Evolutionary conservation across 2,329 filamentous ascomycete species (phyloP).

Genomic region (Penicillium sp.): DNA sequence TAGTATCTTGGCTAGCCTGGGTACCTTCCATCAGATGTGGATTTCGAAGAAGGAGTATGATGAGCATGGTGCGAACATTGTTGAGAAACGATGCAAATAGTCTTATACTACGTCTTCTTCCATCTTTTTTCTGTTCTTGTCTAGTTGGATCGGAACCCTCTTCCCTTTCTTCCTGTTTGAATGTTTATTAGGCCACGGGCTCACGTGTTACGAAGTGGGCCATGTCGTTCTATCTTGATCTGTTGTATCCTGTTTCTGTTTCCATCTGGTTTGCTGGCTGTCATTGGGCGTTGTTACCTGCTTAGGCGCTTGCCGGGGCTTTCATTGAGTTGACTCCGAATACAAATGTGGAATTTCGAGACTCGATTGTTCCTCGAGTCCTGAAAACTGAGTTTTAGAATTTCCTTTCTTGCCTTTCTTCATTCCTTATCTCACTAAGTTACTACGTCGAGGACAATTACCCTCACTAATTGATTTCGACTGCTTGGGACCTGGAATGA

Average conservation of each 20-base stretch:
- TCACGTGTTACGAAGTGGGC: constrained; percentile 22
- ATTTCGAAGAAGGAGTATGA: constrained; percentile 97
- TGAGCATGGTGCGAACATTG: constrained; percentile 85
- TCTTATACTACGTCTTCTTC: not conserved
- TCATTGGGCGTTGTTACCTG: constrained; percentile 20
- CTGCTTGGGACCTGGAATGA: not conserved
- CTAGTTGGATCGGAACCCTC: not conserved
- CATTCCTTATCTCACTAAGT: not conserved
- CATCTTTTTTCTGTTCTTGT: not conserved
- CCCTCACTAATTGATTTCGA: not conserved
- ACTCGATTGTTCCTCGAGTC: constrained; percentile 15
- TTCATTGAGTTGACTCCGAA: constrained; percentile 4
- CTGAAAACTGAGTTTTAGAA: constrained; percentile 23
- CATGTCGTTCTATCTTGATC: constrained; percentile 9
- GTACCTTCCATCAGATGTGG: constrained; percentile 99
- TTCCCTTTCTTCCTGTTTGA: not conserved
- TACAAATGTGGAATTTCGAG: constrained; percentile 13
- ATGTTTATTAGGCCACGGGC: constrained; percentile 15
- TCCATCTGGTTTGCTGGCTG: not conserved
- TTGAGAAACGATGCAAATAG: constrained; percentile 95
- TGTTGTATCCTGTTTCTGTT: not conserved
- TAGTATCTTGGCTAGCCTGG: constrained; percentile 90
- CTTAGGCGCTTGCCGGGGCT: constrained; percentile 24
- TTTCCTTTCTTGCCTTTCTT: not conserved
- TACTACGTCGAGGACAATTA: not conserved